Evolutionary conservation across 257 asterid species (phyloP), one percentile per base, ranked within the genome.

Genomic region (Orobanche coerulescens): DNA sequence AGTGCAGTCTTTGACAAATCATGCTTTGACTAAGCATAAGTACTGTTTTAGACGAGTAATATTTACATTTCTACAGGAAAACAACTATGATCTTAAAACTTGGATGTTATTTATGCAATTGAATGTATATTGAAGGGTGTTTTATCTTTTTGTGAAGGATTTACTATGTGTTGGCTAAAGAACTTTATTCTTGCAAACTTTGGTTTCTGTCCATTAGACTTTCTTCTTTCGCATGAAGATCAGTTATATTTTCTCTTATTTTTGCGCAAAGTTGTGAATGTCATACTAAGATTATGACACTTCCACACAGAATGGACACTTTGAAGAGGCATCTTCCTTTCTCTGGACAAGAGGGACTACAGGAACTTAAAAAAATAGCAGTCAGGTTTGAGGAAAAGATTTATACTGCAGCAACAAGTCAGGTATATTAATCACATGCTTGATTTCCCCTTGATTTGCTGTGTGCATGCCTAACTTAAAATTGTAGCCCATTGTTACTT

Each of bases 241-340:
- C 28, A 7, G 37, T 63, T 55, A 7, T 49, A 31, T 39, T 24
- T 47, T 28, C n/a, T 20, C 60, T 39, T 51, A 19, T 53, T 11
- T 52, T 25, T 14, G 37, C 14, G 44, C 44, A 53, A 20, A 42
- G 24, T 54, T 52, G 58, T 14, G 56, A 48, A 42, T 51, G 7
- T 51, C 5, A 7, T 63, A 47, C 50, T 70, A 53, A 68, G 56
- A 54, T 25, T 40, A 28, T 25, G 50, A 54, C 10, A 6, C 58
- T 54, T 69, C 44, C 16, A 59, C 62, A 68, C 69, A 92, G 98
- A 84, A 75, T 88, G 92, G 95, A 92, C 25, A 82, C 85, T 39
- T 77, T 92, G 84, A 86, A 84, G 88, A 76, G 89, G 73, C 93
- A 92, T 73, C 94, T 88, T 69, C 96, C 96, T 67, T 73, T 76